These are phyloP conservation scores for Kazachstania psychrophila DNA, from an alignment of 805 yeast genomes.

Conservation along the genomic window DNA sequence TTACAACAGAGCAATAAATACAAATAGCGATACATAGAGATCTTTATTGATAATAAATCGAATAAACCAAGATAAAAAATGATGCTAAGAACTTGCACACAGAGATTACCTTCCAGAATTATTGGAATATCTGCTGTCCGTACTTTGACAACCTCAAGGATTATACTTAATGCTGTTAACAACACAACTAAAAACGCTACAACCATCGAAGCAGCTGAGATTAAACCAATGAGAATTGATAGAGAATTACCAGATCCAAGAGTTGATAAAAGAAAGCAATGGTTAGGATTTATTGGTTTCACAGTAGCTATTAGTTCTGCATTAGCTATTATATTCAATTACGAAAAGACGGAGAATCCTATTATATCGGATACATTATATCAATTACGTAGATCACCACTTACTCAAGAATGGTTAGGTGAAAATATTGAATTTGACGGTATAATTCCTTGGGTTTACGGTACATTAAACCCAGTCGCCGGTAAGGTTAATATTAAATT, in stretches of 20 bases:
- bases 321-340: constrained; percentile 69
- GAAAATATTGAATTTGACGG: constrained; percentile 64
- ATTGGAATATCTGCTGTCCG: constrained; percentile 3
- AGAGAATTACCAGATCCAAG: constrained; percentile 77
- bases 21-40: no score
- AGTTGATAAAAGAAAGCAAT: constrained; percentile 41
- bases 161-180: background rate
- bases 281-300: constrained; percentile 48
- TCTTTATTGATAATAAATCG: no score
- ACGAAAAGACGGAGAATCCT: constrained; percentile 87
- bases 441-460: constrained; percentile 76
- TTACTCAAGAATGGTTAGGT: constrained; percentile 59
- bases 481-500: constrained; percentile 73
- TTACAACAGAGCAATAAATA: background rate
- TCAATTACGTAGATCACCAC: constrained; percentile 65
- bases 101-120: background rate
- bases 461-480: constrained; percentile 72
- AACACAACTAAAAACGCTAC: background rate
- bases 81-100: constrained; percentile 2
- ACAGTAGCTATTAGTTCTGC: constrained; percentile 44
- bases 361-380: constrained; percentile 79
- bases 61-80: no score
- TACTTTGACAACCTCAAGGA: constrained; percentile 4
- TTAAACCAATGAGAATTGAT: constrained; percentile 53
- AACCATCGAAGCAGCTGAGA: constrained; percentile 1